Base-by-base conservation (phyloP, 176 grass and related monocot species). In the Zea mays region DNA sequence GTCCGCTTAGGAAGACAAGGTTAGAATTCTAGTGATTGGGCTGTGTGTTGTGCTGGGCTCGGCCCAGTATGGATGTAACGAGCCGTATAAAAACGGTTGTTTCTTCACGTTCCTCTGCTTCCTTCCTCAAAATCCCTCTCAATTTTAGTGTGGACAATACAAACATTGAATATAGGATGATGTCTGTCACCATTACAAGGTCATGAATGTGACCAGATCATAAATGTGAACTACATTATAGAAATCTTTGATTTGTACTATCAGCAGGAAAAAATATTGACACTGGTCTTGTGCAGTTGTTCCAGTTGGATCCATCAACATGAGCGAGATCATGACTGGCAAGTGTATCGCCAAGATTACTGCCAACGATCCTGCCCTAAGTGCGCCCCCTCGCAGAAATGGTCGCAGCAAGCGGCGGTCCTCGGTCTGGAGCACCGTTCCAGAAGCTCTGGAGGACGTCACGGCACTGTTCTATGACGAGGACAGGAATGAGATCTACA, bases 301-400 rank as follows among this genome's bases (percentile, higher is more conserved):
- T 81, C 58, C 85, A 35, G 79, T 93, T 85, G 96, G 96, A 55
- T 95, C 96, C 21, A 99, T 99, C 80, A 99, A 99, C 72, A 95
- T 99, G 89, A 99, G 96, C 3, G 93, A 95, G 77, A 99, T 99
- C 65, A 83, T 95, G 74, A 95, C 92, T 5, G 96, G 96, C 27
- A 99, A 99, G 71, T 99, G 96, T 85, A 99, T 99, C 14, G 96
- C 96, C 21, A 99, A 99, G 85, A 93, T 99, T 65, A 89, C 85
- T 38, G 92, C 96, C 67, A 90, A 82, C 33, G 90, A 99, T 78
- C 85, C 90, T 38, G 36, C 79, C 10, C 78, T 99, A 5, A 42
- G 55, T 37, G 73, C 76, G 2, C 40, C 74, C 11, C 90, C 83
- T 69, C 69, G 62, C 14, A 84, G 49, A 71, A 90, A 83, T 78